These are phyloP conservation scores for Narthecium ossifragum DNA, from an alignment of 106 monocot species.

Conservation along the genomic window DNA sequence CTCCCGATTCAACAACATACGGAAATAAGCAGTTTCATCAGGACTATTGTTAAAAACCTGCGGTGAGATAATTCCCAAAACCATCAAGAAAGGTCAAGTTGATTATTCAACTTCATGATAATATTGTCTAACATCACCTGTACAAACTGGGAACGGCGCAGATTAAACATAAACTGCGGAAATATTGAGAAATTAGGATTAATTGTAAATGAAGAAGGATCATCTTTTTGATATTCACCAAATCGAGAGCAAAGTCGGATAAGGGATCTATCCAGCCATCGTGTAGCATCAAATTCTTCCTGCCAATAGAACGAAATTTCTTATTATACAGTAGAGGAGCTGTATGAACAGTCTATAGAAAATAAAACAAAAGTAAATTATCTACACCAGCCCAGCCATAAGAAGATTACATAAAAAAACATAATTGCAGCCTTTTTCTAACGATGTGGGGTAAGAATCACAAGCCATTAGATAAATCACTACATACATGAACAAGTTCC, in stretches of 20 bases:
- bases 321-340: no score
- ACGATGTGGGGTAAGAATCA: no score
- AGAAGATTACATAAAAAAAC: no score
- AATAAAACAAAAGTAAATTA: no score
- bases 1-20: slow-evolving; percentile 92
- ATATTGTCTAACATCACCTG: slow-evolving; percentile 40
- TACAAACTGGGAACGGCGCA: slow-evolving; percentile 88
- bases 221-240: slow-evolving; percentile 98
- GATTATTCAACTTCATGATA: neutral
- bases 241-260: slow-evolving; percentile 91
- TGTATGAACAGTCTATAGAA: no score
- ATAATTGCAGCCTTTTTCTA: no score
- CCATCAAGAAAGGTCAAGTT: neutral
- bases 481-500: no score
- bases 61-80: neutral
- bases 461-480: no score
- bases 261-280: slow-evolving; percentile 90
- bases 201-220: slow-evolving; percentile 80
- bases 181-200: slow-evolving; percentile 88
- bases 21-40: slow-evolving; percentile 96
- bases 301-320: no score
- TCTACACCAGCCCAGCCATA: no score
- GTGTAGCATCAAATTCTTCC: slow-evolving; percentile 98
- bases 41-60: slow-evolving; percentile 99
- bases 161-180: slow-evolving; percentile 97